Conservation (phyloP, 2,329 filamentous ascomycete genomes). For the Fonsecaea nubica region DNA sequence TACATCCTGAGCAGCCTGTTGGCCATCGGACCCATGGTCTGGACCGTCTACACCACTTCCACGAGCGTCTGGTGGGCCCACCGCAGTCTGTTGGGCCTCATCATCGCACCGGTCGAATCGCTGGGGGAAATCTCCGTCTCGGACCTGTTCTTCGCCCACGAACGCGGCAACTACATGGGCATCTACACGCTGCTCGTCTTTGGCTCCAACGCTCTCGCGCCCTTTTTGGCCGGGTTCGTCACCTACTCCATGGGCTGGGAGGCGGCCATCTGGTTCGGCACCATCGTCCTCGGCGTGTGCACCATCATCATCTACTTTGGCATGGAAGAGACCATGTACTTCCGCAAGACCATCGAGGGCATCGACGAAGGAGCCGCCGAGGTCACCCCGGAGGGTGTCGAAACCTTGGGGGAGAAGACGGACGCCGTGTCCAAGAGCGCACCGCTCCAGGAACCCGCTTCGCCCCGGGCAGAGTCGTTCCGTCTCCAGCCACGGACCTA, state of each 20-base stretch:
- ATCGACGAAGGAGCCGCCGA: slow-evolving; percentile 32
- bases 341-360: slow-evolving; percentile 48
- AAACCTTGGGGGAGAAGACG: slow-evolving; percentile 1
- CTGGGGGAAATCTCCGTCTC: slow-evolving; percentile 56
- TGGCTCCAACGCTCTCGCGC: slow-evolving; percentile 43
- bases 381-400: not conserved
- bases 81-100: slow-evolving; percentile 56
- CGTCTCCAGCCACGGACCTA: not conserved
- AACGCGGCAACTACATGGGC: slow-evolving; percentile 35
- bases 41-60: slow-evolving; percentile 53
- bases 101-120: slow-evolving; percentile 57
- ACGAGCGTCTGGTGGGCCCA: slow-evolving; percentile 57
- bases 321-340: slow-evolving; percentile 67
- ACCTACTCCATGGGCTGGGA: slow-evolving; percentile 39
- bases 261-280: slow-evolving; percentile 61
- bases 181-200: slow-evolving; percentile 34
- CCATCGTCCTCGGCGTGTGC: slow-evolving; percentile 59
- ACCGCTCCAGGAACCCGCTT: not conserved
- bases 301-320: slow-evolving; percentile 64
- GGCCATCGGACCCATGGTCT: slow-evolving; percentile 49
- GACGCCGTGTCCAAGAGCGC: slow-evolving; percentile 6
- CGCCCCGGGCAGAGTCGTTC: not conserved
- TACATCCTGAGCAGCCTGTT: slow-evolving; percentile 42
- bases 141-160: slow-evolving; percentile 48
- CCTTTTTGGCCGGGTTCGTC: slow-evolving; percentile 44